A percentile compares a stretch with the other conserved stretches of the same genome.
Evolutionary conservation across 805 yeast genomes (phyloP).

Genomic region (Torulaspora indica): DNA sequence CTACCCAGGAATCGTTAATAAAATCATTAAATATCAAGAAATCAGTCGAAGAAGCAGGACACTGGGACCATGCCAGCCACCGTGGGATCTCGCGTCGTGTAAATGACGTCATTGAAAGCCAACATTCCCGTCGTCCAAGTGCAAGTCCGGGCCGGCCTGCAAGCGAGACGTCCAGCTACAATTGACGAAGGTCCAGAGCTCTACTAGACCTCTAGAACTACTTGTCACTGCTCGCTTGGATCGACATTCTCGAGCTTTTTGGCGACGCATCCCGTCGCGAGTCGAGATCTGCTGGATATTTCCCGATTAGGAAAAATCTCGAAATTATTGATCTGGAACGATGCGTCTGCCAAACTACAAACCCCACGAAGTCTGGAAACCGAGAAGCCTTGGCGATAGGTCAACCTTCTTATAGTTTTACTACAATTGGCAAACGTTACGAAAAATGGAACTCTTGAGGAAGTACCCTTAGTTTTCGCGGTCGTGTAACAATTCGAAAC

Average conservation of each 20-base stretch:
- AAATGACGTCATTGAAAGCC: neutral
- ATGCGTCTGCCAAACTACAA: neutral
- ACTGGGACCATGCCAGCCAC: too few species aligned
- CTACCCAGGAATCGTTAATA: too few species aligned
- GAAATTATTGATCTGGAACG: neutral
- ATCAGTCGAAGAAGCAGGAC: too few species aligned
- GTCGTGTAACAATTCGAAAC: too few species aligned
- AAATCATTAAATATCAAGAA: too few species aligned
- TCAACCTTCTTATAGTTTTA: too few species aligned
- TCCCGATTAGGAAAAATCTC: constrained; percentile 5
- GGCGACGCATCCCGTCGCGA: neutral
- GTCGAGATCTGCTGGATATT: neutral
- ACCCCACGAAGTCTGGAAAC: neutral
- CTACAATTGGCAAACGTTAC: neutral
- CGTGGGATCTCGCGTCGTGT: too few species aligned
- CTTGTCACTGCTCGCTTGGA: neutral
- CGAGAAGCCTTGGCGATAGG: neutral
- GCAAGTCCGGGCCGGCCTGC: too few species aligned
- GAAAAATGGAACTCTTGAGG: too few species aligned
- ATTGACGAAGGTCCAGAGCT: neutral
- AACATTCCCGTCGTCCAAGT: too few species aligned
- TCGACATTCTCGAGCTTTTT: neutral
- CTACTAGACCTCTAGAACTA: neutral
- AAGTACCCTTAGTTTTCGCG: too few species aligned
- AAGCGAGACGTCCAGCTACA: too few species aligned